Percentiles rank a stretch among this genome's conserved stretches.
Conservation (phyloP, 192 early-diverging fungal genomes). For the Podila verticillata region DNA sequence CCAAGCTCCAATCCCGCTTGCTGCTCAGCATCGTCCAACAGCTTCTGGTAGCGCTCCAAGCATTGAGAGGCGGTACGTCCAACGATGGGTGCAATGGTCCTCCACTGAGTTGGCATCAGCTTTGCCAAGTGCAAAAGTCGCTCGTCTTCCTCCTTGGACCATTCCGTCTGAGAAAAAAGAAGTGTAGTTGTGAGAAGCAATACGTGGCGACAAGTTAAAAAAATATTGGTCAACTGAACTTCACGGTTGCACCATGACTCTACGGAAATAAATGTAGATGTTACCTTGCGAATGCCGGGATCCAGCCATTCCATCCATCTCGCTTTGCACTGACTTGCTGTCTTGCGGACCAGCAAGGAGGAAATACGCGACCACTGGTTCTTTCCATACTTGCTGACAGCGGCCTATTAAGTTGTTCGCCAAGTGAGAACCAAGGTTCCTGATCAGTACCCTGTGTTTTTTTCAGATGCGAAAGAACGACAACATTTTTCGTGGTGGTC, state of each 20-base stretch:
- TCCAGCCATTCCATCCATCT: conserved; percentile 99
- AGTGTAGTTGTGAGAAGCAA: neutral
- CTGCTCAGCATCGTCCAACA: conserved; percentile 96
- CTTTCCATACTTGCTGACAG: conserved; percentile 98
- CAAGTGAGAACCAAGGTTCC: neutral
- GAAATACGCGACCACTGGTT: conserved; percentile 99
- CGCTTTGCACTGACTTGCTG: conserved; percentile 99
- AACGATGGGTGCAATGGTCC: conserved; percentile 98
- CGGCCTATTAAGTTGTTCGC: conserved; percentile 69
- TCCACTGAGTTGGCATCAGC: conserved; percentile 99
- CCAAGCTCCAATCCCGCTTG: conserved; percentile 75
- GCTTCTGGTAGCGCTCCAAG: conserved; percentile 92
- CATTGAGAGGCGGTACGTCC: conserved; percentile 97
- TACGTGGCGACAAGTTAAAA: neutral
- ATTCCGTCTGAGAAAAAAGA: conserved; percentile 77
- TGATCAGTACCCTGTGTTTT: neutral
- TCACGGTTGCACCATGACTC: neutral
- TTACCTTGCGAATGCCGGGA: conserved; percentile 95
- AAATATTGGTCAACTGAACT: neutral
- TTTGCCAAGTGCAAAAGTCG: conserved; percentile 97
- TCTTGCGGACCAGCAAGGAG: conserved; percentile 92
- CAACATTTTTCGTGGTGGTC: neutral
- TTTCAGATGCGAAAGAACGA: neutral
- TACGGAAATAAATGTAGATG: too few species aligned
- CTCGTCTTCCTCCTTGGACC: conserved; percentile 99